A percentile compares a stretch with the other conserved stretches of the same genome.
These are phyloP conservation scores for Corchorus olitorius DNA, from an alignment of 345 rosid species.

Conservation along the genomic window DNA sequence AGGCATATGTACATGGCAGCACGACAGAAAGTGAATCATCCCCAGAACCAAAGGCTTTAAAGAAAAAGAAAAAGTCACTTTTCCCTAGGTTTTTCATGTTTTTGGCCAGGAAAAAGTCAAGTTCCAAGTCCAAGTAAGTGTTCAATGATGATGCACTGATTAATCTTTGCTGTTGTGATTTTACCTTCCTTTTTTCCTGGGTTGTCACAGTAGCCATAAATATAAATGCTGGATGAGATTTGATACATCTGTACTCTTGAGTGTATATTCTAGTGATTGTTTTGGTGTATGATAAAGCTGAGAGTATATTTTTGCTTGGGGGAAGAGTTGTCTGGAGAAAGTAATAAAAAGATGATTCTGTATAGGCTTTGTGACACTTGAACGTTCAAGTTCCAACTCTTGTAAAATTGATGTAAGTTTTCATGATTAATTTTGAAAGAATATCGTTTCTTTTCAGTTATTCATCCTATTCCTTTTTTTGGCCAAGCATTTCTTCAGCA, in stretches of 20 bases:
- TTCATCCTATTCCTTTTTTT: background rate
- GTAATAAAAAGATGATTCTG: conserved; percentile 24
- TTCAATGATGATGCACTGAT: background rate
- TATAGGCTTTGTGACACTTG: conserved; percentile 17
- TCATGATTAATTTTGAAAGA: conserved; percentile 14
- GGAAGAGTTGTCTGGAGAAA: conserved; percentile 20
- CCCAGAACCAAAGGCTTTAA: conserved; percentile 39
- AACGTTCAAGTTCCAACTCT: background rate
- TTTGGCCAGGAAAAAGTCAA: conserved; percentile 56
- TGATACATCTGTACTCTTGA: conserved; percentile 16
- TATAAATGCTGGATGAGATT: conserved; percentile 12
- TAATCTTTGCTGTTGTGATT: conserved; percentile 16
- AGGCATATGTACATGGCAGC: conserved; percentile 26
- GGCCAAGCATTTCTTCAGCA: too few species aligned
- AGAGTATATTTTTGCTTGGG: conserved; percentile 20
- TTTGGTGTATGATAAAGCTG: conserved; percentile 34
- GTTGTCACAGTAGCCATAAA: conserved; percentile 7
- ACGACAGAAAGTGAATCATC: conserved; percentile 34
- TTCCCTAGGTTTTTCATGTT: conserved; percentile 81
- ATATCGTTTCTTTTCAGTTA: background rate
- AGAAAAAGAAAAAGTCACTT: conserved; percentile 75
- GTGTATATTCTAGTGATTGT: conserved; percentile 41
- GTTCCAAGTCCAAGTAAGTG: conserved; percentile 38
- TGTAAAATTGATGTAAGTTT: conserved; percentile 28
- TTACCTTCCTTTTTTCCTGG: conserved; percentile 15